Evolutionary conservation across 805 yeast genomes (phyloP).

Genomic region (Zygosaccharomyces gambellarensis): DNA sequence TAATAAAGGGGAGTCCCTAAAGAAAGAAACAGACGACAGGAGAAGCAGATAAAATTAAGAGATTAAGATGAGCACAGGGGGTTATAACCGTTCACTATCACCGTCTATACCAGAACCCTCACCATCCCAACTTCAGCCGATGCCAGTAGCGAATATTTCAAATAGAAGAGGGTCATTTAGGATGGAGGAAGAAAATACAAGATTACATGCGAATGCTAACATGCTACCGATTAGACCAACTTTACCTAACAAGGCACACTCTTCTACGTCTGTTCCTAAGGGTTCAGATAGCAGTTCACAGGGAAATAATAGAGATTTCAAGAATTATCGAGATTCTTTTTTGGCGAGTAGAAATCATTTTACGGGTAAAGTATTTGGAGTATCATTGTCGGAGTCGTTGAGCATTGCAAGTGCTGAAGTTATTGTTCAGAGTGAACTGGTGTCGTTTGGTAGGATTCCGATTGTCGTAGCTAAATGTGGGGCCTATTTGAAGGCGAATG

Average conservation of each 20-base stretch:
- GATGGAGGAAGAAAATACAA: not conserved
- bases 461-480: conserved; percentile 96
- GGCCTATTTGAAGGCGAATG: conserved; percentile 71
- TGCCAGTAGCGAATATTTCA: not conserved
- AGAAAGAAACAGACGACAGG: too few species aligned
- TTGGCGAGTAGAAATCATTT: conserved; percentile 35
- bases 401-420: conserved; percentile 66
- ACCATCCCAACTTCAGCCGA: not conserved
- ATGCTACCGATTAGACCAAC: conserved; percentile 1
- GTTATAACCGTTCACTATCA: not conserved
- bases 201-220: not conserved
- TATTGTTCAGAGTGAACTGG: conserved; percentile 51
- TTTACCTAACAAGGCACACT: conserved; percentile 2
- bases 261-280: conserved; percentile 1
- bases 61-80: not conserved
- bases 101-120: conserved; percentile 3
- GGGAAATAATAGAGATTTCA: conserved; percentile 17
- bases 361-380: conserved; percentile 66
- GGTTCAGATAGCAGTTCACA: not conserved
- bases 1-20: too few species aligned
- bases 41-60: too few species aligned
- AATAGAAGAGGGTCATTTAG: not conserved
- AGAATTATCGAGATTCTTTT: conserved; percentile 38
- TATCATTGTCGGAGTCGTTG: conserved; percentile 65
- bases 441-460: conserved; percentile 85